phyloP scores from a whole-genome alignment of 164 flowering plant species.

The Nymphaea colorata region DNA sequence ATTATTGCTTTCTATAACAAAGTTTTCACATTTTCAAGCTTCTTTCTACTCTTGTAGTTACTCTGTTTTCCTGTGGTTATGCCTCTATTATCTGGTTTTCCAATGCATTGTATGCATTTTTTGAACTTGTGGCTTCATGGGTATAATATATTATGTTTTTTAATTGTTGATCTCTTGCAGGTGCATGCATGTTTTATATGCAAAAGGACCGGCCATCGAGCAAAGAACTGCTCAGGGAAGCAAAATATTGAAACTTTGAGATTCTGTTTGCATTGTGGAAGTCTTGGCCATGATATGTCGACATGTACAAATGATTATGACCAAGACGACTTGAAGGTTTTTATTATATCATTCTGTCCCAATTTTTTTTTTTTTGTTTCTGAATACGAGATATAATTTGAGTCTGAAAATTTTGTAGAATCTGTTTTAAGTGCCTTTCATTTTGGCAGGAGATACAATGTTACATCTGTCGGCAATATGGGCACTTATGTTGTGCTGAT shows the following conservation, averaged over 20 bases:
- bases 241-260: conserved; percentile 16
- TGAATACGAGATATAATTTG: too few relatives aligned
- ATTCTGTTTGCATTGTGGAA: conserved; percentile 70
- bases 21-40: too few relatives aligned
- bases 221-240: conserved; percentile 76
- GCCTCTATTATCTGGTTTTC: background rate
- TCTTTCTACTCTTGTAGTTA: too few relatives aligned
- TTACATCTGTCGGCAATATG: conserved; percentile 57
- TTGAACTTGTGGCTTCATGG: background rate
- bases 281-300: conserved; percentile 45
- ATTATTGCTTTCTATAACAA: too few relatives aligned
- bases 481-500: conserved; percentile 70
- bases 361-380: background rate
- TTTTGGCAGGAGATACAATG: conserved; percentile 60
- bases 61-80: background rate
- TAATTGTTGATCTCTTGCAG: conserved; percentile 16
- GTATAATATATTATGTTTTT: background rate
- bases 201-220: conserved; percentile 67
- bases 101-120: background rate
- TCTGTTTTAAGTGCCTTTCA: background rate
- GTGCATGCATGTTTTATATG: conserved; percentile 67
- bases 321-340: conserved; percentile 70
- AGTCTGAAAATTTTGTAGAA: too few relatives aligned
- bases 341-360: background rate
- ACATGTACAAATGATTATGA: conserved; percentile 34